Conservation (phyloP, 352 stramenopile genomes). For the Globisporangium splendens region DNA sequence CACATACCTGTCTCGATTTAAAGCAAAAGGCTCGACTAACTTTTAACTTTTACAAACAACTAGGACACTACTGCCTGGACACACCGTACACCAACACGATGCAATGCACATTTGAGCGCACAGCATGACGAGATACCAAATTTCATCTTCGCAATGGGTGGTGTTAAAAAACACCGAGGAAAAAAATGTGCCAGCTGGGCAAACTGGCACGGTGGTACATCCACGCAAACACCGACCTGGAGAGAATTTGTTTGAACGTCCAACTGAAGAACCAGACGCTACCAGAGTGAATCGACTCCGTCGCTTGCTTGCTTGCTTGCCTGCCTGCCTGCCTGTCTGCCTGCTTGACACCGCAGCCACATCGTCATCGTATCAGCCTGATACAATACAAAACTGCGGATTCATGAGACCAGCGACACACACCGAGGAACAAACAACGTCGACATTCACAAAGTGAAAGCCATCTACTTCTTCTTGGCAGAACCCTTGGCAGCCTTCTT, state of each 20-base stretch:
- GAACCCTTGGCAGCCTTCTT: conserved; percentile 23
- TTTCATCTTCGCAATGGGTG: conserved; percentile 53
- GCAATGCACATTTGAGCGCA: background rate
- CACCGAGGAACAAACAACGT: background rate
- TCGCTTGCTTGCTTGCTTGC: conserved; percentile 7
- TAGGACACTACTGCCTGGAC: background rate
- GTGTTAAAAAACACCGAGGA: conserved; percentile 89
- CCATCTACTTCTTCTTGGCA: conserved; percentile 49
- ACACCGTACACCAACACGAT: background rate
- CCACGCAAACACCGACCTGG: conserved; percentile 32
- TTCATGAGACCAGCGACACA: background rate
- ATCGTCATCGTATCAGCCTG: conserved; percentile 1
- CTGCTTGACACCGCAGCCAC: background rate
- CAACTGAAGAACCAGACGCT: conserved; percentile 7
- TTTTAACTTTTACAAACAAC: too few species aligned
- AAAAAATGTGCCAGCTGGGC: conserved; percentile 10
- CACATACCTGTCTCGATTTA: too few species aligned
- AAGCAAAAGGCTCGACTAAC: too few species aligned
- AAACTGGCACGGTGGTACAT: conserved; percentile 8
- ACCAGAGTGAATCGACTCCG: background rate
- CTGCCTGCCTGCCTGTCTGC: too few species aligned
- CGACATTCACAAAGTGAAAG: background rate
- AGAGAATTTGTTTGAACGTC: conserved; percentile 12
- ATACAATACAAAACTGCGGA: conserved; percentile 1
- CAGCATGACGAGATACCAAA: conserved; percentile 8